Conservation (phyloP, 495 filamentous ascomycete species). For the Acidomyces sp. region DNA sequence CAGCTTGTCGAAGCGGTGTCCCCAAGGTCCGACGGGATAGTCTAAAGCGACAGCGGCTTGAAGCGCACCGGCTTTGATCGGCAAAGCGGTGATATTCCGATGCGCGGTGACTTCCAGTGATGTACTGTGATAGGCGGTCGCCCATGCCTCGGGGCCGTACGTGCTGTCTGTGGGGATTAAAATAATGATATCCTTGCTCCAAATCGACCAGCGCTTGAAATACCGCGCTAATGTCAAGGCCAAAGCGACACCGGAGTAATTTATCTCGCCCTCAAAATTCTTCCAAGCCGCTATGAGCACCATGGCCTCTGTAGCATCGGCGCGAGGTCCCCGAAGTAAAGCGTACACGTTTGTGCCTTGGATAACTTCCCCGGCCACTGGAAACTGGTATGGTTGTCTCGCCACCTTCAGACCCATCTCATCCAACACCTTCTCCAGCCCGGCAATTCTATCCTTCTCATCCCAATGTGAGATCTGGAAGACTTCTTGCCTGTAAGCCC, state of each 20-base stretch:
- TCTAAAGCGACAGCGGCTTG: constrained; percentile 92
- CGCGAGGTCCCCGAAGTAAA: constrained; percentile 84
- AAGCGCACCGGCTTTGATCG: constrained; percentile 81
- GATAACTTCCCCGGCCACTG: constrained; percentile 55
- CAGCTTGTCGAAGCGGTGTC: constrained; percentile 66
- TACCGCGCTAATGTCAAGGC: constrained; percentile 79
- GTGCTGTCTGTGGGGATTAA: constrained; percentile 78
- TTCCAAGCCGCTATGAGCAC: constrained; percentile 81
- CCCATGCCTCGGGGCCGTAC: constrained; percentile 89
- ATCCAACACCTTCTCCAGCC: constrained; percentile 5
- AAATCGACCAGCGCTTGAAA: constrained; percentile 94
- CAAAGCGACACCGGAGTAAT: constrained; percentile 75
- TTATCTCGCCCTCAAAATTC: constrained; percentile 67
- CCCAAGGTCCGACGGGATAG: constrained; percentile 54
- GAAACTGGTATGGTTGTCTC: constrained; percentile 71
- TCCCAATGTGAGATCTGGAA: constrained; percentile 30
- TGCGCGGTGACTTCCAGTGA: constrained; percentile 41
- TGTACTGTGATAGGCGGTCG: constrained; percentile 90
- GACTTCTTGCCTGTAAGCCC: constrained; percentile 80
- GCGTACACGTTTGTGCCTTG: constrained; percentile 86
- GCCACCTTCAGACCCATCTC: constrained; percentile 62
- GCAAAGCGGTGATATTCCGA: constrained; percentile 52
- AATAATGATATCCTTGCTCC: constrained; percentile 98
- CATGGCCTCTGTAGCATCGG: constrained; percentile 96
- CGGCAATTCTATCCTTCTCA: constrained; percentile 8